Percentiles rank a stretch among this genome's conserved stretches.
These are phyloP conservation scores for Ceratobasidium sp. DNA, from an alignment of 1,284 basidiomycete genomes.

Conservation along the genomic window DNA sequence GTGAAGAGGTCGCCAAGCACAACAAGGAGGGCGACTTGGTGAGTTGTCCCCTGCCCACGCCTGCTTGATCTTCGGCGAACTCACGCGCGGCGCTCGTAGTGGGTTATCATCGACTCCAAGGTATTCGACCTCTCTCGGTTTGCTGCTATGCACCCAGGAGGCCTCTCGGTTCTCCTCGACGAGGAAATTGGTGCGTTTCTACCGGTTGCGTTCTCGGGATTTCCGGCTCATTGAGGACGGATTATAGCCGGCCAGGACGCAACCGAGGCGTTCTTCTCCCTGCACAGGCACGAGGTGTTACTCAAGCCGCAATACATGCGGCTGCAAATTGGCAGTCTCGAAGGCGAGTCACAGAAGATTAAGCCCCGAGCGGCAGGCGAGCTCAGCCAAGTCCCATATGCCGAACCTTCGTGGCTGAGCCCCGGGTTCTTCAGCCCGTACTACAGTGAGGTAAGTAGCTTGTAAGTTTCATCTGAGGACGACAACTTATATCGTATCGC, in stretches of 20 bases:
- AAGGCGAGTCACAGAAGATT: slow-evolving; percentile 72
- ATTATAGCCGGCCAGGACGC: slow-evolving; percentile 81
- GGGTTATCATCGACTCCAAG: slow-evolving; percentile 85
- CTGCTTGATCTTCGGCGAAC: neutral
- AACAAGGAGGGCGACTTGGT: slow-evolving; percentile 52
- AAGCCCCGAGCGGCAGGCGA: slow-evolving; percentile 68
- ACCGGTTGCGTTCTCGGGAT: neutral
- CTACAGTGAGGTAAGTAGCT: slow-evolving; percentile 74
- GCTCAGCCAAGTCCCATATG: slow-evolving; percentile 82
- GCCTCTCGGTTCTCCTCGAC: slow-evolving; percentile 78
- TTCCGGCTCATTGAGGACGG: slow-evolving; percentile 40
- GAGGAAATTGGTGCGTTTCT: slow-evolving; percentile 75
- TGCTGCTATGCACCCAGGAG: slow-evolving; percentile 85
- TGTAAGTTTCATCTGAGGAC: no score
- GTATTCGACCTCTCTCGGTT: slow-evolving; percentile 88
- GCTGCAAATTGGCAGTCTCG: slow-evolving; percentile 77
- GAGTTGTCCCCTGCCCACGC: slow-evolving; percentile 11
- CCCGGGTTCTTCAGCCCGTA: slow-evolving; percentile 84
- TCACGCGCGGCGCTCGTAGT: slow-evolving; percentile 61
- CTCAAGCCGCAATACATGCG: slow-evolving; percentile 79
- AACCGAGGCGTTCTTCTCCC: slow-evolving; percentile 86
- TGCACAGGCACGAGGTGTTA: slow-evolving; percentile 86
- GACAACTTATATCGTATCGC: neutral
- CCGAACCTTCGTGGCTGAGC: slow-evolving; percentile 87
- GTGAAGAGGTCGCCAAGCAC: slow-evolving; percentile 53